Percentiles rank a stretch among this genome's conserved stretches.
Conservation (phyloP, 2,329 filamentous ascomycete species). For the Colletotrichum spinosum region DNA sequence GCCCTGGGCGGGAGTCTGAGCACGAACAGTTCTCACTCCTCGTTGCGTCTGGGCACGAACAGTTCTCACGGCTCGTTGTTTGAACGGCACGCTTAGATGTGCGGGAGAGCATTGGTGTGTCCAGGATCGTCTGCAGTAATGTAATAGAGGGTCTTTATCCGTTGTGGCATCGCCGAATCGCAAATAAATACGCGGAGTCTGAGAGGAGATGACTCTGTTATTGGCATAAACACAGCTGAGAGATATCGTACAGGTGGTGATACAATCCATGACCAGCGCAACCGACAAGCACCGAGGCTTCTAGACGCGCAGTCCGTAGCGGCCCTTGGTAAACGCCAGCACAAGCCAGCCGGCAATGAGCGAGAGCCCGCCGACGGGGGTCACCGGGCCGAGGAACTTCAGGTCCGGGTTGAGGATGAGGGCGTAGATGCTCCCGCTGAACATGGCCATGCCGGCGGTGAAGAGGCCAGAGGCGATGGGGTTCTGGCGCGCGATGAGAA, state of each 20-base stretch:
- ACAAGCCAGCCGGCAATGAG: conserved; percentile 73
- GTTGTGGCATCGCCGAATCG: too few species aligned
- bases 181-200: too few species aligned
- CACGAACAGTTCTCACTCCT: background rate
- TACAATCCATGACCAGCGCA: background rate
- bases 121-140: too few species aligned
- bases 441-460: conserved; percentile 74
- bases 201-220: too few species aligned
- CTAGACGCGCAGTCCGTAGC: conserved; percentile 17
- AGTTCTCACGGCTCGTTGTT: background rate
- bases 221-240: background rate
- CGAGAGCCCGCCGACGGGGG: conserved; percentile 72
- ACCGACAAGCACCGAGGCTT: background rate
- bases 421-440: conserved; percentile 74
- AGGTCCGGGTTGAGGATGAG: conserved; percentile 73
- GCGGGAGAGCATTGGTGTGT: too few species aligned
- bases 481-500: conserved; percentile 69
- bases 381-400: conserved; percentile 71
- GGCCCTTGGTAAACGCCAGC: conserved; percentile 44
- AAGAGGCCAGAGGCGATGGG: conserved; percentile 69
- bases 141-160: too few species aligned
- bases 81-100: too few species aligned
- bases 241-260: background rate
- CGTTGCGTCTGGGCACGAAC: background rate
- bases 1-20: conserved; percentile 22